phyloP scores from a whole-genome alignment of 768 basidiomycete species.

The Tremella mesenterica region DNA sequence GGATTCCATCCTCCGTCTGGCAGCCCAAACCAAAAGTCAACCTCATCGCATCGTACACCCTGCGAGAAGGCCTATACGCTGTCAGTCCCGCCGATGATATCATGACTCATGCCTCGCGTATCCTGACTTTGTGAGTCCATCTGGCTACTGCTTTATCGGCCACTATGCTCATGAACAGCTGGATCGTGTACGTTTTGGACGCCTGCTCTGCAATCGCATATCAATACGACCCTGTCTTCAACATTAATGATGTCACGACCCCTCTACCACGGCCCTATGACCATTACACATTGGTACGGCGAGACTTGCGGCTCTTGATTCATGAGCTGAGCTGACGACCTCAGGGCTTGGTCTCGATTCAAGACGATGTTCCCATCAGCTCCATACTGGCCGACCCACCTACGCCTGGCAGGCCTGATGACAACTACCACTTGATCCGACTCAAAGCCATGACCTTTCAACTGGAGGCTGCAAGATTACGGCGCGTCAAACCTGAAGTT shows the following conservation, averaged over 20 bases:
- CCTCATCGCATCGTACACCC: neutral
- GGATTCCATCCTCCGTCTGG: constrained; percentile 13
- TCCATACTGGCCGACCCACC: neutral
- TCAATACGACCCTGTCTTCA: constrained; percentile 16
- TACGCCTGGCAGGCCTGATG: neutral
- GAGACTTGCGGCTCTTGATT: neutral
- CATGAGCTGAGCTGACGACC: neutral
- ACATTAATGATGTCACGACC: constrained; percentile 15
- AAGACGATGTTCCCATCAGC: constrained; percentile 1
- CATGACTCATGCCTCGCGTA: constrained; percentile 17
- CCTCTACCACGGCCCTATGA: constrained; percentile 17
- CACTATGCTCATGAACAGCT: constrained; percentile 6
- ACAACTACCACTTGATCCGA: neutral
- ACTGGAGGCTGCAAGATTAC: neutral
- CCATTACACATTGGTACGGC: constrained; percentile 8
- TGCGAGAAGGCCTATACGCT: constrained; percentile 8
- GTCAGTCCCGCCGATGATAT: constrained; percentile 16
- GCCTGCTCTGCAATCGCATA: constrained; percentile 14
- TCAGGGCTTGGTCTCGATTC: neutral
- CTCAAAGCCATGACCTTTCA: constrained; percentile 1
- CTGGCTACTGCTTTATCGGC: neutral
- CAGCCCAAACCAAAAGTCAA: neutral
- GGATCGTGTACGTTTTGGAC: constrained; percentile 21
- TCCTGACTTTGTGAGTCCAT: constrained; percentile 18
- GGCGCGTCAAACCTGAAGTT: neutral